phyloP scores from a whole-genome alignment of 1,284 basidiomycete species.

The Rhodotorula sp. region DNA sequence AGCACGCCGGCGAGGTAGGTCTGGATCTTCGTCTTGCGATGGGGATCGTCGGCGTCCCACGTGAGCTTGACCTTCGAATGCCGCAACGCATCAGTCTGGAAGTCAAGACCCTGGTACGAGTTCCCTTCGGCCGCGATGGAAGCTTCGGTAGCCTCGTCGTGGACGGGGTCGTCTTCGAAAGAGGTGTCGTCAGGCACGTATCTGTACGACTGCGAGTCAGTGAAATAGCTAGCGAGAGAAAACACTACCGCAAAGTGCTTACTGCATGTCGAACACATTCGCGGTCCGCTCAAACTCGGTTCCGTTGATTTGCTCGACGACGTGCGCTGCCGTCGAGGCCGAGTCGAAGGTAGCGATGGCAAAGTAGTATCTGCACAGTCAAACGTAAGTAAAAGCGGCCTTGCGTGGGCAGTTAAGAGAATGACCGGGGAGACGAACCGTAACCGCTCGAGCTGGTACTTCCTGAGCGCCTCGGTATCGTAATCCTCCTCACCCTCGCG shows the following conservation, averaged over 20 bases:
- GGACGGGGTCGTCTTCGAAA: conserved; percentile 70
- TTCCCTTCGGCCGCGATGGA: conserved; percentile 61
- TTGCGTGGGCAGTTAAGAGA: too few relatives aligned
- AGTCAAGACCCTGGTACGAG: conserved; percentile 79
- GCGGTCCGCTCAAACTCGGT: conserved; percentile 96
- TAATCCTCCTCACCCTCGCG: conserved; percentile 53
- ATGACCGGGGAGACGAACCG: conserved; percentile 58
- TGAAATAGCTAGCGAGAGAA: too few relatives aligned
- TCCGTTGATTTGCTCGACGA: conserved; percentile 84
- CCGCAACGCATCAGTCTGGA: conserved; percentile 92
- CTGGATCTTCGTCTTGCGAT: conserved; percentile 59
- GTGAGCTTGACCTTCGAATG: conserved; percentile 97
- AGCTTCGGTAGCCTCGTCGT: conserved; percentile 59
- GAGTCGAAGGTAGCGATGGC: conserved; percentile 89
- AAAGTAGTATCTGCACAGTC: conserved; percentile 77
- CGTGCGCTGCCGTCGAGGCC: conserved; percentile 70
- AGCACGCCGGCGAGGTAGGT: conserved; percentile 43
- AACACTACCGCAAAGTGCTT: conserved; percentile 39
- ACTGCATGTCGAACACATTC: conserved; percentile 82
- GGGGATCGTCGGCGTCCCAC: conserved; percentile 97
- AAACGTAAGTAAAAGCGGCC: background rate
- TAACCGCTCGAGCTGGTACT: conserved; percentile 90
- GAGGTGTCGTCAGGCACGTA: conserved; percentile 90
- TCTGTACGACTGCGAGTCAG: conserved; percentile 51
- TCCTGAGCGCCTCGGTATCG: conserved; percentile 82